These are phyloP conservation scores for Paxillus involutus DNA, from an alignment of 768 basidiomycete species.

Conservation along the genomic window DNA sequence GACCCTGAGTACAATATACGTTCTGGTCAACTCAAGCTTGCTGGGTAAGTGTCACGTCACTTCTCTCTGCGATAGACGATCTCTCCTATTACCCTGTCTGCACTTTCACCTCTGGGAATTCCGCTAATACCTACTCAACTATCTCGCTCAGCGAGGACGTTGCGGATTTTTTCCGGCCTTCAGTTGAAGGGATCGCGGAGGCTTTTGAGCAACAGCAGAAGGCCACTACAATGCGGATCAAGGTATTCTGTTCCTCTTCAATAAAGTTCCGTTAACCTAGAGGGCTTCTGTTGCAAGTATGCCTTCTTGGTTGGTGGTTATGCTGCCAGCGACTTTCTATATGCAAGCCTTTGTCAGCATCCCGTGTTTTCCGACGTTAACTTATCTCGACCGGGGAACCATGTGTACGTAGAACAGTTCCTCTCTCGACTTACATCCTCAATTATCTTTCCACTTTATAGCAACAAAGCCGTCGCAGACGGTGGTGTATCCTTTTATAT, in stretches of 20 bases:
- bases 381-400: constrained; percentile 47
- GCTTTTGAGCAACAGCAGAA: constrained; percentile 31
- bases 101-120: background rate
- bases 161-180: constrained; percentile 41
- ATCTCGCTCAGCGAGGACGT: constrained; percentile 28
- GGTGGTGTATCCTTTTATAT: constrained; percentile 40
- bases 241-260: constrained; percentile 17
- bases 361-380: constrained; percentile 36
- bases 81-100: too few relatives aligned
- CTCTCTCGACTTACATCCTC: background rate
- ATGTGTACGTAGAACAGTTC: constrained; percentile 34
- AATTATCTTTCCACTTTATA: background rate
- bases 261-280: background rate
- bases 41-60: constrained; percentile 24
- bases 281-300: constrained; percentile 6
- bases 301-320: constrained; percentile 53
- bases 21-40: constrained; percentile 34
- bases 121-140: background rate
- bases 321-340: constrained; percentile 47
- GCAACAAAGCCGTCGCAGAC: constrained; percentile 50
- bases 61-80: too few relatives aligned
- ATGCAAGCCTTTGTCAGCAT: constrained; percentile 34
- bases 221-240: constrained; percentile 22
- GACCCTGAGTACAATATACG: constrained; percentile 31
- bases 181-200: constrained; percentile 30